Percentiles rank a stretch among this genome's conserved stretches.
Conservation (phyloP, 2,329 filamentous ascomycete species). For the Blumeria hordei region DNA sequence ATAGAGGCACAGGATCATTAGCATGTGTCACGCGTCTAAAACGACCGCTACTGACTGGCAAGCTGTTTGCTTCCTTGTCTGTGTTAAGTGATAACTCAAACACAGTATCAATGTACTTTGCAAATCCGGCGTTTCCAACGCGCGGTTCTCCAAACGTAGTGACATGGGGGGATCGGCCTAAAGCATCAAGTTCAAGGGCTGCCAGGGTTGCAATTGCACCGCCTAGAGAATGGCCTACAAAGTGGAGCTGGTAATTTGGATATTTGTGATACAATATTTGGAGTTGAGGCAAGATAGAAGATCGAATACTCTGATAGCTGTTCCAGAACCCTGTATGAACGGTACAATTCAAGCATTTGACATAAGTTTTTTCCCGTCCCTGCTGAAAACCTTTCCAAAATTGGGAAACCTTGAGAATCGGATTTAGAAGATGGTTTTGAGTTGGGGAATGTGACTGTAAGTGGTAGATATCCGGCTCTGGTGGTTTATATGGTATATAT, state of each 20-base stretch:
- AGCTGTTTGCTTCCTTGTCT: not conserved
- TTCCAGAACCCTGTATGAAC: conserved; percentile 78
- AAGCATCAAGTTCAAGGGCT: conserved; percentile 48
- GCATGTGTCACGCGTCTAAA: conserved; percentile 69
- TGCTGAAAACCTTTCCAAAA: not conserved
- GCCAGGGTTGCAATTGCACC: conserved; percentile 80
- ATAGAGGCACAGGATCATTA: conserved; percentile 67
- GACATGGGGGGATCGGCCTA: conserved; percentile 52
- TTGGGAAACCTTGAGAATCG: not conserved
- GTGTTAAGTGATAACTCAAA: conserved; percentile 6
- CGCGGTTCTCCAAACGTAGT: conserved; percentile 87
- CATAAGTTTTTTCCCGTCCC: not conserved
- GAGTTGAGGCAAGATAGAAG: conserved; percentile 43
- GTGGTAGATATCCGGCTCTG: not conserved
- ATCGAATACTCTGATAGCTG: conserved; percentile 58
- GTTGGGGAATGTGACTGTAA: not conserved
- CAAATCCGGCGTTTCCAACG: conserved; percentile 32
- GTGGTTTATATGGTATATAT: conserved; percentile 53
- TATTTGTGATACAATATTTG: conserved; percentile 31
- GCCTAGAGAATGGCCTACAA: conserved; percentile 74
- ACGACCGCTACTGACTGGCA: not conserved
- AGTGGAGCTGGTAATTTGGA: conserved; percentile 46
- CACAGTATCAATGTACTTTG: conserved; percentile 10
- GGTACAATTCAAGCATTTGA: conserved; percentile 59
- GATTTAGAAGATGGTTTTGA: not conserved